A percentile compares a stretch with the other conserved stretches of the same genome.
These are phyloP conservation scores for Fraxinus paxiana DNA, from an alignment of 305 asterid genomes.

Conservation along the genomic window DNA sequence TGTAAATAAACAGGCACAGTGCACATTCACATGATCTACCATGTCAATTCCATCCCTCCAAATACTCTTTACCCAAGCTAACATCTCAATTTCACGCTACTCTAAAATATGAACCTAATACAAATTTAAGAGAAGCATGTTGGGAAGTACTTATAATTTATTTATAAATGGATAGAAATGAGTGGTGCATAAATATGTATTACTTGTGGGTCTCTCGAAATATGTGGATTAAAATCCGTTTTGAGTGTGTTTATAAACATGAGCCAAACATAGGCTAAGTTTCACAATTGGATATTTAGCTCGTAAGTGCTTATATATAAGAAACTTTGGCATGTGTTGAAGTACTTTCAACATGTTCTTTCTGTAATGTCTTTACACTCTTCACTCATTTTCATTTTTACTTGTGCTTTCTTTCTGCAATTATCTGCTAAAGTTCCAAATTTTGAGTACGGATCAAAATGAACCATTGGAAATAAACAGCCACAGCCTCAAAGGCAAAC, in stretches of 20 bases:
- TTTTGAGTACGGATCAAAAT: neutral
- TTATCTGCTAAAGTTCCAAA: neutral
- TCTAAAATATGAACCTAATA: neutral
- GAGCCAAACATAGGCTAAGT: neutral
- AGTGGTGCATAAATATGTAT: neutral
- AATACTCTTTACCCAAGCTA: neutral
- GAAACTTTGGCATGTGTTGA: neutral
- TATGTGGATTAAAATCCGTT: neutral
- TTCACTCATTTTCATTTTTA: neutral
- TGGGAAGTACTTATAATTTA: neutral
- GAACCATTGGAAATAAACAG: conserved; percentile 14
- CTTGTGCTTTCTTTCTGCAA: conserved; percentile 9
- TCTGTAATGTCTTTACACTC: neutral
- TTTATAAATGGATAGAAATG: neutral
- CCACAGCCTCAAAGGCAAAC: conserved; percentile 12
- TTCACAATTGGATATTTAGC: neutral
- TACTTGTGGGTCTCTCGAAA: neutral
- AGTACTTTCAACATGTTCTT: neutral
- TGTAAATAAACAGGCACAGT: neutral
- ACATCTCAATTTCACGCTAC: neutral
- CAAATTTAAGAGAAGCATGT: neutral
- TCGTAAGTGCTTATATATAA: neutral
- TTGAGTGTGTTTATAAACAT: neutral
- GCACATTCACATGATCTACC: neutral
- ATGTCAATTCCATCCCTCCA: neutral